Evolutionary conservation across 768 basidiomycete genomes (phyloP).

Genomic region (Rhodosporidiobolus odoratus): DNA sequence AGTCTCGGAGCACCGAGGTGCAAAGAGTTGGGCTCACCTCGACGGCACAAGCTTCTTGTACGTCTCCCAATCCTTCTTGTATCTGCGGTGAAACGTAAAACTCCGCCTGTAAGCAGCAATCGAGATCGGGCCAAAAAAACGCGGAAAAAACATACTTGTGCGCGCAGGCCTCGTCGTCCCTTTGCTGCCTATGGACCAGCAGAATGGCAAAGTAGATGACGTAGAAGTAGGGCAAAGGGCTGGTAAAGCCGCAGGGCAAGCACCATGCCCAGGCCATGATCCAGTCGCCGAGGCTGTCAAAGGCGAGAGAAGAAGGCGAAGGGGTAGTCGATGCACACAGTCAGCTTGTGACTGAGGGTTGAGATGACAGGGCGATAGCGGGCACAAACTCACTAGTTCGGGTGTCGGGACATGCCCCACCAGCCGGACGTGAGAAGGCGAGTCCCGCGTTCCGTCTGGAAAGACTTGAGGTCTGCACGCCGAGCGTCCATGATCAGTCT

Average conservation of each 20-base stretch:
- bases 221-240: conserved; percentile 95
- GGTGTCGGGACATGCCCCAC: conserved; percentile 94
- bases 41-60: conserved; percentile 82
- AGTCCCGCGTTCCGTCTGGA: conserved; percentile 76
- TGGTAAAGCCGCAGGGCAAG: conserved; percentile 81
- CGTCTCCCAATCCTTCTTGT: conserved; percentile 87
- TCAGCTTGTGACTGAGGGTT: no score
- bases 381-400: conserved; percentile 70
- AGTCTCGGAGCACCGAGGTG: no score
- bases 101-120: conserved; percentile 8
- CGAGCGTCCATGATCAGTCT: neutral
- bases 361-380: neutral
- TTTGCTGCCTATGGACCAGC: conserved; percentile 77
- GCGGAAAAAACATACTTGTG: conserved; percentile 60
- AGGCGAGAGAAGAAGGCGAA: no score
- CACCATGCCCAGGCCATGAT: conserved; percentile 91
- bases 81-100: conserved; percentile 52
- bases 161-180: conserved; percentile 87
- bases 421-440: conserved; percentile 91
- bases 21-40: conserved; percentile 39
- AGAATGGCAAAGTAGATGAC: conserved; percentile 79
- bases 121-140: conserved; percentile 7
- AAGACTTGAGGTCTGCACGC: conserved; percentile 62
- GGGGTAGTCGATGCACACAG: neutral
- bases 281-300: conserved; percentile 48